phyloP scores from a whole-genome alignment of 2,329 filamentous ascomycete species.

The Ceratocystis cacaofunesta region DNA sequence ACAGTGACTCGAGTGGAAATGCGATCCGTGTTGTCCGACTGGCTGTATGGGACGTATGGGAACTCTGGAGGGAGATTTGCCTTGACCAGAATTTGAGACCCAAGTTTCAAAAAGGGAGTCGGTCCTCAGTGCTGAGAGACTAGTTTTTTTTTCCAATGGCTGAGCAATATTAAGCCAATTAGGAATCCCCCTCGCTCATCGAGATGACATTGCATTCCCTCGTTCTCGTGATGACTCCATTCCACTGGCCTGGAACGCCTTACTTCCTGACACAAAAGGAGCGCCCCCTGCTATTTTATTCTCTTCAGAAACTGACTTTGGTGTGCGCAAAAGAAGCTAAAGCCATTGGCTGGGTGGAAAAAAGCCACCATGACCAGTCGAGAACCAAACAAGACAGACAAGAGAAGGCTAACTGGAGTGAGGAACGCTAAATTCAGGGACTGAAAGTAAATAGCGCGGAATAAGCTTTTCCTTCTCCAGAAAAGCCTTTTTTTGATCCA shows the following conservation, averaged over 20 bases:
- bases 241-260: not conserved
- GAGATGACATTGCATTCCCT: no score
- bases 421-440: constrained; percentile 1
- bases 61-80: not conserved
- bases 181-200: no score
- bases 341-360: not conserved
- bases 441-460: not conserved
- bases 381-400: not conserved
- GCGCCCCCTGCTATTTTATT: not conserved
- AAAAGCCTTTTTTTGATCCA: not conserved
- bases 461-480: not conserved
- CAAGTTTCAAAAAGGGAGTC: not conserved
- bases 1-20: not conserved
- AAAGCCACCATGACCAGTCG: not conserved
- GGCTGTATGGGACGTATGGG: not conserved
- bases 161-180: no score
- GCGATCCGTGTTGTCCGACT: no score
- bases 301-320: not conserved
- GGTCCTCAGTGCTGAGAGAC: not conserved
- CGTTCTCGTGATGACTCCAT: not conserved
- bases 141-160: not conserved
- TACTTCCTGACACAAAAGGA: not conserved
- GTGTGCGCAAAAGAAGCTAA: not conserved
- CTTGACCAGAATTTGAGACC: not conserved
- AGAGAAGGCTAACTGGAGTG: not conserved